These are phyloP conservation scores for Chlamydomonas incerta DNA, from an alignment of 139 green algal genomes.

Conservation along the genomic window DNA sequence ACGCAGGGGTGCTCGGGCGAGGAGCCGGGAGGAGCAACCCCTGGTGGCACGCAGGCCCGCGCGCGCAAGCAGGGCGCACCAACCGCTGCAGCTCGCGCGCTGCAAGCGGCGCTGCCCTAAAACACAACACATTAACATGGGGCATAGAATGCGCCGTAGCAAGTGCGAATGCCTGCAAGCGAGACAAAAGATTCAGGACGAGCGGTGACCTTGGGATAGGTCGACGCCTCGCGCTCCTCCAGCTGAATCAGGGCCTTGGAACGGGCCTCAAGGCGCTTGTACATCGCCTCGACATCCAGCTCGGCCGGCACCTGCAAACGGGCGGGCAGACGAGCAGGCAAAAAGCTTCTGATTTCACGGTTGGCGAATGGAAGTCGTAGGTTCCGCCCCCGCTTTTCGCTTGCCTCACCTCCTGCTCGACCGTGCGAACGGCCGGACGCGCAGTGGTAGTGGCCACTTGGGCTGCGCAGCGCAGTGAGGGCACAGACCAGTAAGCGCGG, in stretches of 20 bases:
- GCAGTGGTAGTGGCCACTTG: too few species aligned
- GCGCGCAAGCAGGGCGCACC: too few species aligned
- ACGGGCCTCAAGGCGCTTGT: slow-evolving; percentile 39
- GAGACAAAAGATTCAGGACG: too few species aligned
- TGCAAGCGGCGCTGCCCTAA: neutral
- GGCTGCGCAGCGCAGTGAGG: too few species aligned
- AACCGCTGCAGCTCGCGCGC: neutral
- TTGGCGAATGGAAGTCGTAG: neutral
- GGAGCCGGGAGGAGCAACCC: too few species aligned
- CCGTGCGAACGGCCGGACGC: too few species aligned
- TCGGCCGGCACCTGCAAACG: neutral
- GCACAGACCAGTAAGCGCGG: too few species aligned
- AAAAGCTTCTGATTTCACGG: neutral
- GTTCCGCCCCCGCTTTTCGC: neutral
- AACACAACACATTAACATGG: neutral
- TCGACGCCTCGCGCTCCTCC: slow-evolving; percentile 39
- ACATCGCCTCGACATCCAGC: slow-evolving; percentile 26
- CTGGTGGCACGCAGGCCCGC: too few species aligned
- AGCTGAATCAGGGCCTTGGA: slow-evolving; percentile 48
- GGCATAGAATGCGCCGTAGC: neutral
- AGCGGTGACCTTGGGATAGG: too few species aligned
- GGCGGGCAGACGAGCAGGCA: too few species aligned
- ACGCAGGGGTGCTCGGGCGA: too few species aligned
- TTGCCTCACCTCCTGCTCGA: too few species aligned
- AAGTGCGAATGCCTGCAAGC: slow-evolving; percentile 5